Evolutionary conservation across 2,329 filamentous ascomycete genomes (phyloP), one percentile per base, ranked within the genome.

Genomic region (Zymoseptoria brevis): DNA sequence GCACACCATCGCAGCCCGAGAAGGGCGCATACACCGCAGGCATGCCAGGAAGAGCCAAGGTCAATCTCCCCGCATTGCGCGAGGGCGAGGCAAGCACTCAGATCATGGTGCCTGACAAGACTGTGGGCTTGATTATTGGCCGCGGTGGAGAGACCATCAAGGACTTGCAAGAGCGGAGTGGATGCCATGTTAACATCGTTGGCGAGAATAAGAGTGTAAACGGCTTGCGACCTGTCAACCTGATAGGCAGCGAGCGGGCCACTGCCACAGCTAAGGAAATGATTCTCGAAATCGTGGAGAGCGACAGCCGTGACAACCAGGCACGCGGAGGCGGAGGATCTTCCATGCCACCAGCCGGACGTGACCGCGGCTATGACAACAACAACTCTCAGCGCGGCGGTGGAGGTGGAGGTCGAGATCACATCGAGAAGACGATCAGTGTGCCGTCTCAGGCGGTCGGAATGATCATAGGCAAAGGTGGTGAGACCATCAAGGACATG

Each of bases 111-210:
- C 91, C 91, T 53, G 91, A 96, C 75, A 87, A 90, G 69, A 96
- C 91, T 8, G 91, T 96, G 61, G 91, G 91, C 55, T 80, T 96
- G 52, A 96, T 96, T 67, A 96, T 96, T 71, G 91, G 91, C n/a
- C 88, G 91, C 66, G 90, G 90, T 49, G 91, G 91, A 60, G 91
- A 96, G 76, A 96, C 91, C 1, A 96, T 96, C 69, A 87, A 90
- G 70, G 91, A 96, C 72, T 80, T 96, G 22, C 92, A 96, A 75
- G 91, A 96, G 73, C 83, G 89, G 62, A 94, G 89, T 68, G 89
- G 89, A n/a, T 96, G 91, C 73, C 92, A 96, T 74, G 90, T 96
- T 73, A 96, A 96, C 74, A 96, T 96, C 69, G 89, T 96, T 49
- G 89, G 89, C 68, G 91, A 96, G 76, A 90, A 90, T 66, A 95